A percentile compares a stretch with the other conserved stretches of the same genome.
These are phyloP conservation scores for Silene noctiflora DNA, from an alignment of 179 eudicot species.

Conservation along the genomic window DNA sequence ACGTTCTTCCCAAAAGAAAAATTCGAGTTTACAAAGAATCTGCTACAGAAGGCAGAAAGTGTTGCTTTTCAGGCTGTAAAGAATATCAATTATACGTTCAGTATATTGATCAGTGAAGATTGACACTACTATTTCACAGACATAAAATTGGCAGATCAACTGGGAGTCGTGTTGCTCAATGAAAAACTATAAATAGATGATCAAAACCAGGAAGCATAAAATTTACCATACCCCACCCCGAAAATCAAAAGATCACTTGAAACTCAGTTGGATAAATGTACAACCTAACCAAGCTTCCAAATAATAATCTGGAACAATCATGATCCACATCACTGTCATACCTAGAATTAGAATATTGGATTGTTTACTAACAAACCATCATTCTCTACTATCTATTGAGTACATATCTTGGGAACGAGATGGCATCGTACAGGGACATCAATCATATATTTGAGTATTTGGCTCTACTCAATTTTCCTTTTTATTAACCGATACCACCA, in stretches of 20 bases:
- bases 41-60: background rate
- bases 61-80: no score
- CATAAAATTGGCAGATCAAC: background rate
- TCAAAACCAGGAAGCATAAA: background rate
- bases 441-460: background rate
- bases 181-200: background rate
- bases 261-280: background rate
- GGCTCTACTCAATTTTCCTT: background rate
- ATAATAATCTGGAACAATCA: background rate
- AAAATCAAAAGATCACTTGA: background rate
- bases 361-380: background rate
- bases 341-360: background rate
- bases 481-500: background rate
- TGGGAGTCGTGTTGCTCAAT: background rate
- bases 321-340: background rate
- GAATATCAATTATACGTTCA: background rate
- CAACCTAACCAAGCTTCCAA: background rate
- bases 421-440: background rate
- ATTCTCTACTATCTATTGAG: background rate
- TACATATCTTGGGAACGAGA: background rate
- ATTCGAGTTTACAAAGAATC: background rate
- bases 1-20: background rate
- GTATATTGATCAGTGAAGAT: background rate
- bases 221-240: background rate
- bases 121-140: background rate